Conservation (phyloP, 148 eudicot species). For the Fagopyrum homotropicum region DNA sequence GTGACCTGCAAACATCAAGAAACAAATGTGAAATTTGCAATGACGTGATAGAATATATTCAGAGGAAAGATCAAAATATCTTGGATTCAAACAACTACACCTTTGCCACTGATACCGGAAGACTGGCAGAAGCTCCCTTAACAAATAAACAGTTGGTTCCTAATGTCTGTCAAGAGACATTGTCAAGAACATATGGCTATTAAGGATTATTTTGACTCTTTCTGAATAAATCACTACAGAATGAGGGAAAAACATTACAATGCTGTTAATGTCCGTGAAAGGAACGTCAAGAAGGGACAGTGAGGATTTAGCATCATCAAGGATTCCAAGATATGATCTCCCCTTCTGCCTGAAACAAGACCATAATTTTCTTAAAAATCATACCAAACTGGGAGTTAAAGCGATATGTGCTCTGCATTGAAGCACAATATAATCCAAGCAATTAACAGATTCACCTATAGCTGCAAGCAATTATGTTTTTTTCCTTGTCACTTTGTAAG, state of each 20-base stretch:
- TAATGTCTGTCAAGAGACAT: constrained; percentile 31
- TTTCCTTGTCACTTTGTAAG: constrained; percentile 30
- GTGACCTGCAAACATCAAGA: constrained; percentile 40
- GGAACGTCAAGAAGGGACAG: constrained; percentile 61
- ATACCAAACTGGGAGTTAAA: not conserved
- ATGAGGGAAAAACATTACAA: constrained; percentile 33
- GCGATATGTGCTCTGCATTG: not conserved
- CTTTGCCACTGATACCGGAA: constrained; percentile 86
- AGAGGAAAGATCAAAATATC: not conserved
- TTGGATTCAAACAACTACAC: constrained; percentile 21
- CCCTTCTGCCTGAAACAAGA: constrained; percentile 70
- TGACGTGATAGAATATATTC: not conserved
- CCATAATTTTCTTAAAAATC: not conserved
- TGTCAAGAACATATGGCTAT: not conserved
- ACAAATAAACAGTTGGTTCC: constrained; percentile 49
- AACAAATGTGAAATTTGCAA: not conserved
- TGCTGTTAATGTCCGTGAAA: constrained; percentile 76
- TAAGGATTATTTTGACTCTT: not conserved
- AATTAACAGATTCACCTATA: constrained; percentile 49
- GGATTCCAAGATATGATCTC: constrained; percentile 63
- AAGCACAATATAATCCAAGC: not conserved
- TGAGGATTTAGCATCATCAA: constrained; percentile 53
- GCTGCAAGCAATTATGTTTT: constrained; percentile 68
- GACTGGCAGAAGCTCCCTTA: constrained; percentile 80
- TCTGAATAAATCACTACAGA: not conserved